These are phyloP conservation scores for Cryptococcus sp. DNA, from an alignment of 1,284 basidiomycete species.

Conservation along the genomic window DNA sequence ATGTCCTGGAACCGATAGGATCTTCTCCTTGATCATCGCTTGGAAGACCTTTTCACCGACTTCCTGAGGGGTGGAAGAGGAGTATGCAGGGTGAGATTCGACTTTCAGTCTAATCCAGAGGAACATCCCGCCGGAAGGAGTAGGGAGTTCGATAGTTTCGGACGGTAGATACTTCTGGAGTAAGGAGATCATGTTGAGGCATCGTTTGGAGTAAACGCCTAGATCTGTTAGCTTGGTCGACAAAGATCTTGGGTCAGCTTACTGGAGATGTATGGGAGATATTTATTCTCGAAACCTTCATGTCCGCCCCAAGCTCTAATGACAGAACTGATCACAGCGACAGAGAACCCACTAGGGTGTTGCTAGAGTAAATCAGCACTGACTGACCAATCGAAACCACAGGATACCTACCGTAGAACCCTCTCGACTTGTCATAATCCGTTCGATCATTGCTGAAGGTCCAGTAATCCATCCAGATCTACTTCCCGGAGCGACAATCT, in stretches of 20 bases:
- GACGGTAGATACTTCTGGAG: conserved; percentile 28
- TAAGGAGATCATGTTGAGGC: conserved; percentile 21
- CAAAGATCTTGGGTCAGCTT: not conserved
- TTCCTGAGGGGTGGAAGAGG: conserved; percentile 16
- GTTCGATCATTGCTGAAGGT: conserved; percentile 25
- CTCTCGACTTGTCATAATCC: conserved; percentile 34
- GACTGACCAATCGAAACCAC: not conserved
- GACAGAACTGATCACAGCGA: conserved; percentile 31
- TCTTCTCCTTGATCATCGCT: conserved; percentile 18
- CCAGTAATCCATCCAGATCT: conserved; percentile 68
- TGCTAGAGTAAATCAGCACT: conserved; percentile 12
- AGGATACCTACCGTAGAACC: conserved; percentile 22
- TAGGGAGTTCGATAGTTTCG: conserved; percentile 19
- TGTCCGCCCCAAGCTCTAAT: conserved; percentile 37
- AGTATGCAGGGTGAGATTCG: conserved; percentile 30
- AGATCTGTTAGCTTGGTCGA: too few relatives aligned
- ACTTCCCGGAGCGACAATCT: conserved; percentile 71
- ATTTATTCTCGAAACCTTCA: conserved; percentile 36
- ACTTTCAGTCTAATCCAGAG: conserved; percentile 33
- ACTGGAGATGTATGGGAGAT: conserved; percentile 35
- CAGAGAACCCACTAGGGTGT: conserved; percentile 36
- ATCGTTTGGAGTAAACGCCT: conserved; percentile 11
- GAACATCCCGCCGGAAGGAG: conserved; percentile 37
- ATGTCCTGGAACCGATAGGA: conserved; percentile 25
- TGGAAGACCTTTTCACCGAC: conserved; percentile 29